Percentiles rank a stretch among this genome's conserved stretches.
Evolutionary conservation across 2,329 filamentous ascomycete genomes (phyloP).

Genomic region (Exophiala oligosperma): DNA sequence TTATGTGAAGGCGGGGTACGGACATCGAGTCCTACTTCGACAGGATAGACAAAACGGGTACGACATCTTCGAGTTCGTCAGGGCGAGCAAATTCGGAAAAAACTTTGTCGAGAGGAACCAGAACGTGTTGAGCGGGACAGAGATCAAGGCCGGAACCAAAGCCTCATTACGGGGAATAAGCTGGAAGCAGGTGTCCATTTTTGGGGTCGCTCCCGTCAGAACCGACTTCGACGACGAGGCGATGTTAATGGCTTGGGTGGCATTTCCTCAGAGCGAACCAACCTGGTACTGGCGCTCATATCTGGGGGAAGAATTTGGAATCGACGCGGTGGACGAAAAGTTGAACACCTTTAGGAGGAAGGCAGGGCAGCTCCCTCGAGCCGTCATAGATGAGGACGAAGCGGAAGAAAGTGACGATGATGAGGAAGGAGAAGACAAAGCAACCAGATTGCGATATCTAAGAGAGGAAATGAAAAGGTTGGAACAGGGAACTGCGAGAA

Average conservation of each 20-base stretch:
- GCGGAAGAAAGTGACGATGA: conserved; percentile 6
- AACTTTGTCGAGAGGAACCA: conserved; percentile 10
- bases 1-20: conserved; percentile 3
- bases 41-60: conserved; percentile 4
- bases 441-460: conserved; percentile 5
- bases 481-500: conserved; percentile 1
- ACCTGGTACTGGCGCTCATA: conserved; percentile 8
- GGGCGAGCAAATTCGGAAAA: conserved; percentile 9
- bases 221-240: conserved; percentile 9
- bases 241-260: conserved; percentile 5
- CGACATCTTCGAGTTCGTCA: conserved; percentile 12
- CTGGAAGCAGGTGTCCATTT: conserved; percentile 2
- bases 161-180: conserved; percentile 5
- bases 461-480: conserved; percentile 7
- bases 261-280: conserved; percentile 1
- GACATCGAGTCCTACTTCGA: conserved; percentile 12
- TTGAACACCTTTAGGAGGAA: conserved; percentile 5
- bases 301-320: conserved; percentile 7
- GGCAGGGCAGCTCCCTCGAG: conserved; percentile 4
- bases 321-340: conserved; percentile 5
- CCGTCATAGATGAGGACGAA: conserved; percentile 1
- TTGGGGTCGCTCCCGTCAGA: conserved; percentile 9
- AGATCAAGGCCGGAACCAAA: conserved; percentile 2
- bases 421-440: conserved; percentile 7
- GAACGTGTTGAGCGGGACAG: conserved; percentile 2